Evolutionary conservation across 1,139 yeast species (phyloP), one percentile per base, ranked within the genome.

Genomic region (Yamadazyma atlantica): DNA sequence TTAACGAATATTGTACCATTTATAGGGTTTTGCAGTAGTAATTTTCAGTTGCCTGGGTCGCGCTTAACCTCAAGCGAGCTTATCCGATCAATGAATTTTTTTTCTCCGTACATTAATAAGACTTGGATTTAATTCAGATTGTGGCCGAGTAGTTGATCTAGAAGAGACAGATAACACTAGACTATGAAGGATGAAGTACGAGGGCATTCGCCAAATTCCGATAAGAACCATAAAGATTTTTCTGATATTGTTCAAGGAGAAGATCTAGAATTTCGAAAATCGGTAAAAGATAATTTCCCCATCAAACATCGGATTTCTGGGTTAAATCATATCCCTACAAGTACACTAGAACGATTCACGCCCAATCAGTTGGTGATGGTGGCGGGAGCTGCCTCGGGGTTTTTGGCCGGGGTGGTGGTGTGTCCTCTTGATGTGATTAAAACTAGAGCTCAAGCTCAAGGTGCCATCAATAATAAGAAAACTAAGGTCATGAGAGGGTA

Each of bases 401-500:
- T 71, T 41, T 49, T 71, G 19, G 73, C 76, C 0, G 77, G 77
- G 2, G 64, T 70, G 4, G 65, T 67, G 10, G 76, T 71, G 2
- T 70, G 76, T 46, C 77, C 77, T 1, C 53, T 71, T 15, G 77
- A 71, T 44, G 77, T 71, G 29, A 66, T 69, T 16, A 71, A 71
- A 46, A 71, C 77, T 1, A 51, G 75, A 40, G 59, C 69, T 30
- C 77, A 71, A 48, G 76, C 76, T 3, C 66, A 66, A 42, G 73
- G 75, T 15, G 62, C 60, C 7, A 13, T 42, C 4, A 33, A 35
- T 19, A 26, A 27, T 11, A 34, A 40, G 32, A 48, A 53, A 12
- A 38, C 46, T 13, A 36, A 33, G 19, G 71, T 72, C 50, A 79
- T 81, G 55, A 62, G 62, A 29, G 90, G 94, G 6, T 68, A 85